Percentiles rank a stretch among this genome's conserved stretches.
phyloP scores from a whole-genome alignment of 116 monocot species.

The Iris pallida region DNA sequence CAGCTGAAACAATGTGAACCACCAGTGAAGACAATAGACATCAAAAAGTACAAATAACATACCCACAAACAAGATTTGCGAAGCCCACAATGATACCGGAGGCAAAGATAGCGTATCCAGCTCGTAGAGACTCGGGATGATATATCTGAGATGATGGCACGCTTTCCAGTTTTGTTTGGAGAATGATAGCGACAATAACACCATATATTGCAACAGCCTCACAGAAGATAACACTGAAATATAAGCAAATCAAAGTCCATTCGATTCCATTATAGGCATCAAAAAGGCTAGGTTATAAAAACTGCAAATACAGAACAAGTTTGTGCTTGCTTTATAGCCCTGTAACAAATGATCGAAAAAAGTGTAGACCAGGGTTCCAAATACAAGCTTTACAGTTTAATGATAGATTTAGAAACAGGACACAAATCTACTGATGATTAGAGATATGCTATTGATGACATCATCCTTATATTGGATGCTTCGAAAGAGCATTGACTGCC shows the following conservation, averaged over 20 bases:
- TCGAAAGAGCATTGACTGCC: too few relatives aligned
- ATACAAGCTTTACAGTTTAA: too few relatives aligned
- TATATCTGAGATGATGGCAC: conserved; percentile 66
- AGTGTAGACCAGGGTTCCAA: too few relatives aligned
- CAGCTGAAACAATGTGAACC: neutral
- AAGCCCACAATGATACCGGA: conserved; percentile 95
- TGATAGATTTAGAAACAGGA: too few relatives aligned
- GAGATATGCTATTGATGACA: too few relatives aligned
- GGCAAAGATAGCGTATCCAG: conserved; percentile 93
- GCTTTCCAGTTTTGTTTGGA: conserved; percentile 96
- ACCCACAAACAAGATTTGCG: conserved; percentile 94
- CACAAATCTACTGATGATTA: too few relatives aligned
- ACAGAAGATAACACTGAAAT: conserved; percentile 88
- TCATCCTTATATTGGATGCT: too few relatives aligned
- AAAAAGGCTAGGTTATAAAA: too few relatives aligned
- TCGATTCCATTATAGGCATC: too few relatives aligned
- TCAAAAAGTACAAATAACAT: conserved; percentile 8
- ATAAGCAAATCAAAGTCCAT: neutral
- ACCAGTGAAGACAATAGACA: neutral
- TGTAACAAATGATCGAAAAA: too few relatives aligned
- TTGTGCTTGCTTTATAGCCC: too few relatives aligned
- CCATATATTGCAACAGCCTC: conserved; percentile 99
- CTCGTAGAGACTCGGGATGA: conserved; percentile 79
- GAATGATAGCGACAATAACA: conserved; percentile 94
- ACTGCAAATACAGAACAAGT: too few relatives aligned